Evolutionary conservation across 2,329 filamentous ascomycete species (phyloP).

Genomic region (Zymoseptoria passerinii): DNA sequence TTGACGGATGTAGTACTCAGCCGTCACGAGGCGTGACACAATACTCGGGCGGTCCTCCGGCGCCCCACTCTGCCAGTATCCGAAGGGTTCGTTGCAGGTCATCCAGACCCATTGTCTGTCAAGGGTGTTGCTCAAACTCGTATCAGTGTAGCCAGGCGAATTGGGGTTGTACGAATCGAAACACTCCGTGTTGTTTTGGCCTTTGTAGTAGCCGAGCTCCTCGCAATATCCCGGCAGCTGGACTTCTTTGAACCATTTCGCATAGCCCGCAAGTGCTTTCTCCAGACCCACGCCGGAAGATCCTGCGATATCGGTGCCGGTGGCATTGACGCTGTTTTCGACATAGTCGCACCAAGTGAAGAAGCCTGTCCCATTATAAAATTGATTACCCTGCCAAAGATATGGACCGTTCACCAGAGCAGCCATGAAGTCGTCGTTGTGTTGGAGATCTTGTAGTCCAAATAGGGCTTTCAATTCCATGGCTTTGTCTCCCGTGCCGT

Average conservation of each 20-base stretch:
- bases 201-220: slow-evolving; percentile 42
- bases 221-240: slow-evolving; percentile 44
- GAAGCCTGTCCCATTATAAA: slow-evolving; percentile 39
- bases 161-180: slow-evolving; percentile 46
- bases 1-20: slow-evolving; percentile 48
- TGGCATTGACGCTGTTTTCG: slow-evolving; percentile 21
- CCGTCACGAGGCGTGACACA: slow-evolving; percentile 45
- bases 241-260: slow-evolving; percentile 42
- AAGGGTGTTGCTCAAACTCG: slow-evolving; percentile 36
- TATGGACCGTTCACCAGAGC: slow-evolving; percentile 50
- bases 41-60: slow-evolving; percentile 39
- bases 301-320: slow-evolving; percentile 16
- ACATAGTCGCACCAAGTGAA: slow-evolving; percentile 39
- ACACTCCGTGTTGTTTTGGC: slow-evolving; percentile 40
- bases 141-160: slow-evolving; percentile 45
- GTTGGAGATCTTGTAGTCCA: slow-evolving; percentile 42
- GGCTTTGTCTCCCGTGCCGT: slow-evolving; percentile 27
- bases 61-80: slow-evolving; percentile 49
- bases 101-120: slow-evolving; percentile 54
- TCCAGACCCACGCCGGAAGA: slow-evolving; percentile 44
- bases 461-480: slow-evolving; percentile 45
- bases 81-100: slow-evolving; percentile 54
- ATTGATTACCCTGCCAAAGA: slow-evolving; percentile 46
- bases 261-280: slow-evolving; percentile 47
- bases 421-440: slow-evolving; percentile 47